A percentile compares a stretch with the other conserved stretches of the same genome.
Conservation (phyloP, 495 filamentous ascomycete genomes). For the Xylaria grammica region DNA sequence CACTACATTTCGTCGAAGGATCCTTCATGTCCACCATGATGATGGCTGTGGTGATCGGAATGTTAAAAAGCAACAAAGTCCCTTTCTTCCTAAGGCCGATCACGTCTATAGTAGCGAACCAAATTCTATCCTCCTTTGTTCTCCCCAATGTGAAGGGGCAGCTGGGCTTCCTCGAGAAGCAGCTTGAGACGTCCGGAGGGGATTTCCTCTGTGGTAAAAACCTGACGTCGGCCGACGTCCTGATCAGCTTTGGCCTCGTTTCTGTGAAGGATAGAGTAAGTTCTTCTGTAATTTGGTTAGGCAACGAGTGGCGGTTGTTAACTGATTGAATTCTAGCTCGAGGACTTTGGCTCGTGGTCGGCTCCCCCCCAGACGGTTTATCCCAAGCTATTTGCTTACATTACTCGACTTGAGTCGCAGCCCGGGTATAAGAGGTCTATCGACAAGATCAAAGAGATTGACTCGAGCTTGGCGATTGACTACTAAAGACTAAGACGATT, state of each 20-base stretch:
- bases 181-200: conserved; percentile 69
- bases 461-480: conserved; percentile 50
- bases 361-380: conserved; percentile 31
- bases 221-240: conserved; percentile 80
- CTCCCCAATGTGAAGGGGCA: conserved; percentile 67
- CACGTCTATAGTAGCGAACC: conserved; percentile 64
- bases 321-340: conserved; percentile 45
- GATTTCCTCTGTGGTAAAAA: conserved; percentile 72
- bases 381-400: conserved; percentile 64
- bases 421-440: conserved; percentile 63
- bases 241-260: conserved; percentile 76
- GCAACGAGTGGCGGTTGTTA: not conserved
- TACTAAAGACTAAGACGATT: conserved; percentile 10
- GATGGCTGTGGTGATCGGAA: conserved; percentile 40
- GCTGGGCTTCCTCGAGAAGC: conserved; percentile 73
- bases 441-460: conserved; percentile 65
- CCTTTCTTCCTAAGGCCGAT: conserved; percentile 90
- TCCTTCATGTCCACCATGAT: conserved; percentile 71
- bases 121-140: conserved; percentile 65
- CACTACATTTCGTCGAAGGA: conserved; percentile 79
- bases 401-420: conserved; percentile 62
- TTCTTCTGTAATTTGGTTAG: not conserved
- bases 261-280: conserved; percentile 54
- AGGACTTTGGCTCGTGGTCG: conserved; percentile 40
- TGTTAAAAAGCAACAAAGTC: conserved; percentile 64